Conservation (phyloP, 208 protist genomes). For the Tritrichomonas foetus region DNA sequence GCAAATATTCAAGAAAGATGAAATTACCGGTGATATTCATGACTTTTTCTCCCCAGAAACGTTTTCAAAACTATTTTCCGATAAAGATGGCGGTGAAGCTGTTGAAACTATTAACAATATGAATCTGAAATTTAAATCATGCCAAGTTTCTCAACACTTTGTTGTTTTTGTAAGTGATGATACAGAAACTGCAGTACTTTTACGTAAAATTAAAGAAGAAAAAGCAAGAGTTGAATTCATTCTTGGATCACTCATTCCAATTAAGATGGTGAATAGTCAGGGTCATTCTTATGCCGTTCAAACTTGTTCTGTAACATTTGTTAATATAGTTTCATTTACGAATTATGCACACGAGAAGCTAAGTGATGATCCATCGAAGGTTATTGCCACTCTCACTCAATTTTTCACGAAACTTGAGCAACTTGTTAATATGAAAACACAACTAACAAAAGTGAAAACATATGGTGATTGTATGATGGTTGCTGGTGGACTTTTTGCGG, state of each 20-base stretch:
- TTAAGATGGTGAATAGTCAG: neutral
- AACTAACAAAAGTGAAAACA: neutral
- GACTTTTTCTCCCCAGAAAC: neutral
- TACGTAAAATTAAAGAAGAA: neutral
- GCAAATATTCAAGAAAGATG: neutral
- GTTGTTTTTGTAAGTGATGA: neutral
- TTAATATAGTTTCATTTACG: neutral
- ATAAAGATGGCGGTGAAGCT: neutral
- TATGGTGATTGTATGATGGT: slow-evolving; percentile 8
- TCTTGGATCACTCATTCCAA: neutral
- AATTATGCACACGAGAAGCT: neutral
- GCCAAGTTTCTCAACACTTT: neutral
- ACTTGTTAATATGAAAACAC: neutral
- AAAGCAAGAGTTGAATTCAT: neutral
- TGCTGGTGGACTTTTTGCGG: slow-evolving; percentile 26
- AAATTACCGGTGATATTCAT: neutral
- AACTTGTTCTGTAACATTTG: neutral
- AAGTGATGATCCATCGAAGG: neutral
- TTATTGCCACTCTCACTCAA: neutral
- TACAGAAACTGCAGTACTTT: neutral
- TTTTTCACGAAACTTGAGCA: neutral
- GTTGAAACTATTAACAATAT: neutral
- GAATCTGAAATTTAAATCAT: neutral
- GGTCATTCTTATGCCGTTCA: neutral
- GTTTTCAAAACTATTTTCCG: neutral